These are phyloP conservation scores for Aulographum hederae DNA, from an alignment of 2,329 filamentous ascomycete genomes.

Conservation along the genomic window DNA sequence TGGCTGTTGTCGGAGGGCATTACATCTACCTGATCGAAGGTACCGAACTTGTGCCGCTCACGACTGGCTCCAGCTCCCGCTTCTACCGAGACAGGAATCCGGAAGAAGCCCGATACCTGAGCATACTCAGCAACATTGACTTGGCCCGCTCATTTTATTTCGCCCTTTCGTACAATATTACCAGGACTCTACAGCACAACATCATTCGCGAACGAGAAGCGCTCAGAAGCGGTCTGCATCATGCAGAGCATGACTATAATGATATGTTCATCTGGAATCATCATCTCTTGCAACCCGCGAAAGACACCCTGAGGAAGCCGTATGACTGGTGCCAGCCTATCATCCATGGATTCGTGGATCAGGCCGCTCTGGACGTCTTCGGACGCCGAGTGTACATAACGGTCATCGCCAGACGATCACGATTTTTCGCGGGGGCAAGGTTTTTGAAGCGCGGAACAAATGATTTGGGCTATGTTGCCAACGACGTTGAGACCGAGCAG, in stretches of 20 bases:
- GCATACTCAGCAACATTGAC: slow-evolving; percentile 81
- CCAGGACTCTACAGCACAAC: slow-evolving; percentile 79
- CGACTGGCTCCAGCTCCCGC: slow-evolving; percentile 45
- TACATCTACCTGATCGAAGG: slow-evolving; percentile 91
- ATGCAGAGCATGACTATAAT: slow-evolving; percentile 48
- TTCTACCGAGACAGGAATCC: slow-evolving; percentile 67
- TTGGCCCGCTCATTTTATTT: slow-evolving; percentile 90
- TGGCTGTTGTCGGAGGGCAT: slow-evolving; percentile 89
- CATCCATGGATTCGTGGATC: slow-evolving; percentile 91
- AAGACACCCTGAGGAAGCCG: slow-evolving; percentile 51
- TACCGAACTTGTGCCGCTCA: slow-evolving; percentile 79
- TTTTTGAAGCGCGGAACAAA: slow-evolving; percentile 93
- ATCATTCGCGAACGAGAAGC: slow-evolving; percentile 63
- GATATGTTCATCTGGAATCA: slow-evolving; percentile 98
- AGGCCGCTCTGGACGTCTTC: slow-evolving; percentile 58
- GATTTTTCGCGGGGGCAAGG: slow-evolving; percentile 83
- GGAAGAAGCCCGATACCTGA: slow-evolving; percentile 76
- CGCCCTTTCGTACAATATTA: slow-evolving; percentile 95
- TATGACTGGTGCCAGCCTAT: slow-evolving; percentile 95
- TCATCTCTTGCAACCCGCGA: slow-evolving; percentile 64
- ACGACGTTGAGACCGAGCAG: slow-evolving; percentile 97
- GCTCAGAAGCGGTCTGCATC: slow-evolving; percentile 43
- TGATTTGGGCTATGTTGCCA: slow-evolving; percentile 80
- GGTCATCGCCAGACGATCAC: slow-evolving; percentile 78
- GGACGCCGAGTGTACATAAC: slow-evolving; percentile 82